A percentile compares a stretch with the other conserved stretches of the same genome.
phyloP scores from a whole-genome alignment of 2,329 filamentous ascomycete species.

The Fusarium sp. region DNA sequence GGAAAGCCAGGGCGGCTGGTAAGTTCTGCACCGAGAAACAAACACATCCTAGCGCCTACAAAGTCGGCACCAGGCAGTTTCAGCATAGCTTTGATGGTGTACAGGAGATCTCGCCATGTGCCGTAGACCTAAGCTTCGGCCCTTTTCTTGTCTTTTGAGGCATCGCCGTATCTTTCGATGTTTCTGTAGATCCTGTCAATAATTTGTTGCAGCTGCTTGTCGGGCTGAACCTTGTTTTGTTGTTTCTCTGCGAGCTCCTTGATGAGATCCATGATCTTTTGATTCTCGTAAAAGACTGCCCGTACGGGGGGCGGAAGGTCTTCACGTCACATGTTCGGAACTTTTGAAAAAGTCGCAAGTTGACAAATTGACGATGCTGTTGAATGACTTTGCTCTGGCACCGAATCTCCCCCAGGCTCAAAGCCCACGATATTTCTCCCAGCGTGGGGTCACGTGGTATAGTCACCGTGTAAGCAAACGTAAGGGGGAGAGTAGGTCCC shows the following conservation, averaged over 20 bases:
- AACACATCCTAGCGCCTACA: neutral
- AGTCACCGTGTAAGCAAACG: neutral
- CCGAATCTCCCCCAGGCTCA: too few species aligned
- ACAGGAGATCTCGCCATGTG: neutral
- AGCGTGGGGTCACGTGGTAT: neutral
- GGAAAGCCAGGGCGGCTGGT: accelerated
- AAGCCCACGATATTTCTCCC: too few species aligned
- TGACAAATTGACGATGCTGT: neutral
- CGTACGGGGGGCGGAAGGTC: neutral
- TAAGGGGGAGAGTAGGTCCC: neutral
- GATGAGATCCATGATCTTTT: neutral
- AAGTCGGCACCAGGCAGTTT: neutral
- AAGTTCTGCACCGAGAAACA: neutral
- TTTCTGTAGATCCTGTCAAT: neutral
- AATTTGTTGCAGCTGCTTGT: neutral
- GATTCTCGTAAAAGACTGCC: neutral
- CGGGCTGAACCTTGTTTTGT: neutral
- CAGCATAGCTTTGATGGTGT: neutral
- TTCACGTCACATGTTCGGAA: neutral
- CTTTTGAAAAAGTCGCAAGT: too few species aligned
- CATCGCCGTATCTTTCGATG: neutral
- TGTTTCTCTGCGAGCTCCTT: neutral
- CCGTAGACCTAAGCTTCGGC: neutral
- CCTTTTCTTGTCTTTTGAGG: too few species aligned
- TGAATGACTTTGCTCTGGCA: neutral